Evolutionary conservation across 208 protist genomes (phyloP), one percentile per base, ranked within the genome.

Genomic region (Kentomonas sorsogonicus): DNA sequence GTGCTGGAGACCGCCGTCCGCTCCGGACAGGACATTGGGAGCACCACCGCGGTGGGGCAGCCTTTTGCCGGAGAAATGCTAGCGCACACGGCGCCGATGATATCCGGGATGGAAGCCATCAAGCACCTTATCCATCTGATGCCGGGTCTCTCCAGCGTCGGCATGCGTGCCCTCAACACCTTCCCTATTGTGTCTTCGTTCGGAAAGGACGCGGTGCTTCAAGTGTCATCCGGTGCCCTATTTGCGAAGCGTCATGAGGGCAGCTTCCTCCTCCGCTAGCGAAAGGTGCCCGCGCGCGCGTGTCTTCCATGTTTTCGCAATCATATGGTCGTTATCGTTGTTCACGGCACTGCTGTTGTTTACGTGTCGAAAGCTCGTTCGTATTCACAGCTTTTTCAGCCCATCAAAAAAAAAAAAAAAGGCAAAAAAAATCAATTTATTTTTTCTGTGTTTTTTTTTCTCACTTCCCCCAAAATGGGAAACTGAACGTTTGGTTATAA

Each of bases 21-120:
- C 10, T 66, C 60, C 31, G 89, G 89, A 0, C 82, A 89, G 58
- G 84, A 92, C 40, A 83, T 95, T 64, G 83, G 83, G 34, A 91
- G 73, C 60, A 73, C 74, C 3, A 64, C 66, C 15, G 74, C 78
- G 5, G 83, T 93, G 26, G 89, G 83, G 2, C 73, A 90, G 55
- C 69, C 77, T 6, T 91, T 89, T 51, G 71, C 72, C 0, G 70
- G 80, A 0, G 73, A 91, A 61, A 91, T 92, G 86, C 66, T 86
- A 9, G 56, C 72, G 18, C 81, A 92, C 72, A 86, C 78, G 6
- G 73, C 74, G 15, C 77, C 73, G 38, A 86, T 95, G 72, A 86
- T 93, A 48, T 54, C 74, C 0, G 69, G 74, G 31, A 91, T 92
- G 83, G 85, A 95, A 61, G 43, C 56, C 18, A 82, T 92, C 63